These are phyloP conservation scores for Biancaea sappan DNA, from an alignment of 306 rosid species.

Conservation along the genomic window DNA sequence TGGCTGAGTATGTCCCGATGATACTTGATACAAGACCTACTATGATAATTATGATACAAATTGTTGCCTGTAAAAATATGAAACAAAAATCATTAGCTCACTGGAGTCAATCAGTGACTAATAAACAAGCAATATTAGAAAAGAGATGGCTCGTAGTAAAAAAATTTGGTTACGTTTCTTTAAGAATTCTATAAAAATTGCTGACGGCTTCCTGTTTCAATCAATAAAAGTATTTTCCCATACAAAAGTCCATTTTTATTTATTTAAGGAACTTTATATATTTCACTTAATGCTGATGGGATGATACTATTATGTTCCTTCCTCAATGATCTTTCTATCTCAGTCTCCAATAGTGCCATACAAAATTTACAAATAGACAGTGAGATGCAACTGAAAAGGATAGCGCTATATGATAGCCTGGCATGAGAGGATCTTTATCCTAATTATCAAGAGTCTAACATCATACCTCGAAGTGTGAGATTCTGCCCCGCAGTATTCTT, in stretches of 20 bases:
- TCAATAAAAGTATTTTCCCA: neutral
- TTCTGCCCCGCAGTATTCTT: slow-evolving; percentile 64
- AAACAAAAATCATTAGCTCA: neutral
- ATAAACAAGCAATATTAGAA: slow-evolving; percentile 7
- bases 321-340: neutral
- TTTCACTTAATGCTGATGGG: neutral
- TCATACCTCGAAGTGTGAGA: slow-evolving; percentile 65
- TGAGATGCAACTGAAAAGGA: too few species aligned
- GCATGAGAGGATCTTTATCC: neutral
- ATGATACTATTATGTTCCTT: neutral
- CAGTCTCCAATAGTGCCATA: neutral
- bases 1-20: slow-evolving; percentile 71
- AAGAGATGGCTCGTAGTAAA: neutral
- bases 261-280: neutral
- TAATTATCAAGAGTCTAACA: neutral
- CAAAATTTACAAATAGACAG: neutral
- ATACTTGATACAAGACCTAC: slow-evolving; percentile 56
- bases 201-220: neutral
- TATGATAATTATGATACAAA: slow-evolving; percentile 56
- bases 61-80: slow-evolving; percentile 45
- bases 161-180: slow-evolving; percentile 4
- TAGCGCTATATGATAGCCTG: neutral
- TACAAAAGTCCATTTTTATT: neutral
- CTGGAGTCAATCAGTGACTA: neutral
- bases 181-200: neutral